Percentiles rank a stretch among this genome's conserved stretches.
phyloP scores from a whole-genome alignment of 179 eudicot genomes.

The Spinacia oleracea region DNA sequence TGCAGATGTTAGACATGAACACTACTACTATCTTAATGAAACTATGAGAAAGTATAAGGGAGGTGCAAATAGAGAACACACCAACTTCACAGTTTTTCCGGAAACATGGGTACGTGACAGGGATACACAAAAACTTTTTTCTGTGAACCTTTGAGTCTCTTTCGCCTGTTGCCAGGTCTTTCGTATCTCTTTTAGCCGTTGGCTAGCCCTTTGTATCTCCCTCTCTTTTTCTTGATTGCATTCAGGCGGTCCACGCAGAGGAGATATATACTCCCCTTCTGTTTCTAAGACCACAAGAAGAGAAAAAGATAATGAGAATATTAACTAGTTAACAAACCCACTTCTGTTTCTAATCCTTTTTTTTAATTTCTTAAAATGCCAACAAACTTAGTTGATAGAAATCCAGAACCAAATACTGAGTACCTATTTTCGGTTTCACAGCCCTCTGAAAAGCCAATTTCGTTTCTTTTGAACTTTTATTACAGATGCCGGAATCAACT shows the following conservation, averaged over 20 bases:
- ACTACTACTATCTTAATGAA: background rate
- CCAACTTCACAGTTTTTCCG: background rate
- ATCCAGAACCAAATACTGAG: background rate
- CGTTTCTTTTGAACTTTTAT: background rate
- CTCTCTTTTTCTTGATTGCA: background rate
- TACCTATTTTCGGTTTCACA: background rate
- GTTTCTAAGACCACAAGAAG: background rate
- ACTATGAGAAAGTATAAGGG: background rate
- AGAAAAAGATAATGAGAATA: background rate
- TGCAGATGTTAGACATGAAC: background rate
- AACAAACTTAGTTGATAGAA: background rate
- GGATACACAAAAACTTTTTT: conserved; percentile 8
- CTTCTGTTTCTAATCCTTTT: too few relatives aligned
- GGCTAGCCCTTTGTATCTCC: conserved; percentile 11
- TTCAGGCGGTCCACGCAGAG: background rate
- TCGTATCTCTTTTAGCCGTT: too few relatives aligned
- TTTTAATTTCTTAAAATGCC: background rate
- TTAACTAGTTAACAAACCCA: too few relatives aligned
- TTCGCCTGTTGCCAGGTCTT: conserved; percentile 10
- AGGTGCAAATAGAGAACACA: background rate
- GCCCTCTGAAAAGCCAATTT: background rate
- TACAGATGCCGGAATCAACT: too few relatives aligned
- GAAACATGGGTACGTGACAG: conserved; percentile 12
- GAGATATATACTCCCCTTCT: background rate
- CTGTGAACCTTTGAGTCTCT: background rate